Evolutionary conservation across 2,329 filamentous ascomycete species (phyloP).

Genomic region (Ascomycota sp.): DNA sequence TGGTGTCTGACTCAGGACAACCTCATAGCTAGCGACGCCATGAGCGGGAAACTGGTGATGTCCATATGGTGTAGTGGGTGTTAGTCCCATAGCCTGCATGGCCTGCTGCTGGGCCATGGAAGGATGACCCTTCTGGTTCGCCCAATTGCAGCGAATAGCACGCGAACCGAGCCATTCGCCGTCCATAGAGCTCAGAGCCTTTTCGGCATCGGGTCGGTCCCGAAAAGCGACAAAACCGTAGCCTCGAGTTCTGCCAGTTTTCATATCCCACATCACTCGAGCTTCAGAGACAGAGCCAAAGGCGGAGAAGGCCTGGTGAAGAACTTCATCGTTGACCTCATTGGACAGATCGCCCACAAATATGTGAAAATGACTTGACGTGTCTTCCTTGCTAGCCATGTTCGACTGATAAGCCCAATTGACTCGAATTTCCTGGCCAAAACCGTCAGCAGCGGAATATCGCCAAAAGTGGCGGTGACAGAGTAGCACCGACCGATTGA

Average conservation of each 20-base stretch:
- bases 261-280: conserved; percentile 99
- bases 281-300: conserved; percentile 94
- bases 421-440: conserved; percentile 73
- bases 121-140: conserved; percentile 98
- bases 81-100: conserved; percentile 96
- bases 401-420: conserved; percentile 99
- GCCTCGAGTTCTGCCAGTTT: conserved; percentile 89
- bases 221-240: conserved; percentile 97
- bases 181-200: conserved; percentile 93
- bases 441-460: conserved; percentile 3
- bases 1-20: conserved; percentile 86
- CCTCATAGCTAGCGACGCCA: conserved; percentile 91
- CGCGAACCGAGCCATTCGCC: conserved; percentile 97
- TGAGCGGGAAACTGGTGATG: conserved; percentile 97
- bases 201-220: conserved; percentile 82
- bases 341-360: conserved; percentile 96
- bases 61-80: conserved; percentile 85
- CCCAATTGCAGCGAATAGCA: conserved; percentile 98
- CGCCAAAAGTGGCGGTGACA: neutral
- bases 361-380: conserved; percentile 95
- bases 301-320: conserved; percentile 83
- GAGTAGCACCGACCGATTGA: conserved; percentile 52
- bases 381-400: conserved; percentile 85
- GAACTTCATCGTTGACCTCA: conserved; percentile 92
- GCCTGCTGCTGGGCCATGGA: conserved; percentile 96